Base-by-base conservation (phyloP, 2,329 filamentous ascomycete genomes). In the Myriangium duriaei region DNA sequence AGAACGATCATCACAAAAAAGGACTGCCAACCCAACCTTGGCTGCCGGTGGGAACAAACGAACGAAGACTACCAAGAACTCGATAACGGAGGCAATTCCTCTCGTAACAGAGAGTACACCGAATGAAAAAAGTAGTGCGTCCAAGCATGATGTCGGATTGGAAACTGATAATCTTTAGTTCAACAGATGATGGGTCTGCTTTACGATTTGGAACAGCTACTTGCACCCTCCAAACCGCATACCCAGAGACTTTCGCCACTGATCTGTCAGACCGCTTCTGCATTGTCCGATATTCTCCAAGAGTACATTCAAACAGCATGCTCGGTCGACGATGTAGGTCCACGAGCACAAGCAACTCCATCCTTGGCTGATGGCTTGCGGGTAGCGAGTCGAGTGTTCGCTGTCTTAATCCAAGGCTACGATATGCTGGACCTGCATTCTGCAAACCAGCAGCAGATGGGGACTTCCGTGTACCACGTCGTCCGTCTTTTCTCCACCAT, bases 361-460 rank as follows among this genome's bases (percentile, higher is more conserved):
- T n/a, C n/a, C n/a, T n/a, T 26, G 7, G 21, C n/a, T n/a, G 21
- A 26, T 26, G 21, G 7, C n/a, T n/a, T 26, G n/a, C 21, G n/a
- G n/a, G 21, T 26, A n/a, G 21, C 21, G 7, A 7, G 21, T 5
- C 29, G 36, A 33, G 16, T 16, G 4, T 7, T 32, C n/a, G 12
- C 16, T 10, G 10, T 13, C 10, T 28, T 16, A 11, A 11, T 33
- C 3, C 29, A 33, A 28, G 18, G 28, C 4, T 32, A 15, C 29
- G 36, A 39, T 28, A 10, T 16, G 13, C 14, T 39, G 11, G 36
- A 39, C 12, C 36, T 39, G 12, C 30, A 32, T 6, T 30, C 24
- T 10, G 9, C 16, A 9, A 7, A 17, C 11, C 11, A 24, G 3
- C 30, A 15, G 16, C 10, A 6, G 3, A 11, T 16, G 10, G 36